Percentiles rank a stretch among this genome's conserved stretches.
Conservation (phyloP, 139 green algal genomes). For the Coccomyxa sp. region DNA sequence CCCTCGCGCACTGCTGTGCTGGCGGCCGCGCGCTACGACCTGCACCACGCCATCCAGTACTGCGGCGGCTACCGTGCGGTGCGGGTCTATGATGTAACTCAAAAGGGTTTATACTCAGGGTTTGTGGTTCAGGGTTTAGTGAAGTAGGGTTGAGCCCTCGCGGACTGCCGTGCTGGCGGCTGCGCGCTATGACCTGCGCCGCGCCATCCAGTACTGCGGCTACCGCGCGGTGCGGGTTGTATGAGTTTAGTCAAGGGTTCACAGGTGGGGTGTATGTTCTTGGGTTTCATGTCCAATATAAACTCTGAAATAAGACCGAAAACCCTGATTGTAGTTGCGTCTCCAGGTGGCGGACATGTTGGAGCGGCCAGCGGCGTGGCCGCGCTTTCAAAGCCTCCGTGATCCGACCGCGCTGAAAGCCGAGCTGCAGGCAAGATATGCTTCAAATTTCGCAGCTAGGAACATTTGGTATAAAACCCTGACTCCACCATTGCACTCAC, state of each 20-base stretch:
- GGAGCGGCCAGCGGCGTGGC: slow-evolving; percentile 20
- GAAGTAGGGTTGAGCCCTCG: slow-evolving; percentile 25
- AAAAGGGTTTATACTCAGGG: too few relatives aligned
- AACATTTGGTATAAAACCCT: too few relatives aligned
- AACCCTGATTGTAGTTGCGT: not conserved
- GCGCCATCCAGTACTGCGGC: slow-evolving; percentile 31
- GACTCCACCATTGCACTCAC: too few relatives aligned
- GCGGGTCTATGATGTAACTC: not conserved
- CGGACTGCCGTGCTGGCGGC: slow-evolving; percentile 18
- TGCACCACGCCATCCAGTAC: slow-evolving; percentile 35
- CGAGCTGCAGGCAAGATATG: not conserved
- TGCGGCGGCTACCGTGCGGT: slow-evolving; percentile 27
- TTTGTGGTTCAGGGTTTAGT: too few relatives aligned
- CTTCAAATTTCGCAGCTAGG: too few relatives aligned
- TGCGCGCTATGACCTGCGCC: slow-evolving; percentile 36
- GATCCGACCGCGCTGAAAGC: not conserved
- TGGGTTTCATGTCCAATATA: too few relatives aligned
- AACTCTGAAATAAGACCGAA: too few relatives aligned
- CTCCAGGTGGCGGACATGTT: slow-evolving; percentile 11
- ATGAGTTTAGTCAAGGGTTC: too few relatives aligned
- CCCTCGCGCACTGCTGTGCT: slow-evolving; percentile 14
- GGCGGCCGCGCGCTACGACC: slow-evolving; percentile 33
- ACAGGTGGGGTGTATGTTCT: too few relatives aligned
- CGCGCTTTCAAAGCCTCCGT: slow-evolving; percentile 1
- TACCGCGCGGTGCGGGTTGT: slow-evolving; percentile 13